phyloP scores from a whole-genome alignment of 2,329 filamentous ascomycete genomes.

The Penicillium psychrosexuale region DNA sequence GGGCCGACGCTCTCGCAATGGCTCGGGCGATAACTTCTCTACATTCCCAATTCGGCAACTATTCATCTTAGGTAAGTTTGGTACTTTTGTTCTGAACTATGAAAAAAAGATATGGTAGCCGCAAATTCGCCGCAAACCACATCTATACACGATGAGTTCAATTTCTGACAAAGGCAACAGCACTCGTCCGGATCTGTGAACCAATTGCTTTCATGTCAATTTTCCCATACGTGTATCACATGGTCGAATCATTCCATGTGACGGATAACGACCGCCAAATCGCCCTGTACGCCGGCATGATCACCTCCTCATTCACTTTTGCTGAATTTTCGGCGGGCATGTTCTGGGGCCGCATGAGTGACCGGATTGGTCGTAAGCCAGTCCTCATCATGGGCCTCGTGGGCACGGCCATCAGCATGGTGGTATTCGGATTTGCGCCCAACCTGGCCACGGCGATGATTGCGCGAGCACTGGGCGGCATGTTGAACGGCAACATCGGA shows the following conservation, averaged over 20 bases:
- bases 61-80: slow-evolving; percentile 45
- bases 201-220: slow-evolving; percentile 99
- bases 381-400: slow-evolving; percentile 84
- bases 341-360: slow-evolving; percentile 89
- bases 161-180: slow-evolving; percentile 45
- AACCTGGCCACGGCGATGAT: slow-evolving; percentile 79
- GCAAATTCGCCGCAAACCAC: slow-evolving; percentile 1
- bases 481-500: slow-evolving; percentile 94
- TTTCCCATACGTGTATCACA: slow-evolving; percentile 97
- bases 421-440: slow-evolving; percentile 85
- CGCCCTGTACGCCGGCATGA: slow-evolving; percentile 89
- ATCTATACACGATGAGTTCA: neutral
- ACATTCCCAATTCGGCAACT: slow-evolving; percentile 59
- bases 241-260: slow-evolving; percentile 89
- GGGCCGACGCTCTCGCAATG: slow-evolving; percentile 29
- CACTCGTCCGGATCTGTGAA: slow-evolving; percentile 92
- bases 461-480: slow-evolving; percentile 81
- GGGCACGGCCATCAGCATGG: slow-evolving; percentile 87
- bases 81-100: slow-evolving; percentile 26
- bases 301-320: slow-evolving; percentile 93
- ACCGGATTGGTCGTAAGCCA: slow-evolving; percentile 87
- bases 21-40: slow-evolving; percentile 33
- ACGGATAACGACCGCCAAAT: slow-evolving; percentile 75
- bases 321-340: slow-evolving; percentile 92
- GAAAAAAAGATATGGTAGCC: neutral